Conservation (phyloP, 768 basidiomycete species). For the Tephrocybe sp. region DNA sequence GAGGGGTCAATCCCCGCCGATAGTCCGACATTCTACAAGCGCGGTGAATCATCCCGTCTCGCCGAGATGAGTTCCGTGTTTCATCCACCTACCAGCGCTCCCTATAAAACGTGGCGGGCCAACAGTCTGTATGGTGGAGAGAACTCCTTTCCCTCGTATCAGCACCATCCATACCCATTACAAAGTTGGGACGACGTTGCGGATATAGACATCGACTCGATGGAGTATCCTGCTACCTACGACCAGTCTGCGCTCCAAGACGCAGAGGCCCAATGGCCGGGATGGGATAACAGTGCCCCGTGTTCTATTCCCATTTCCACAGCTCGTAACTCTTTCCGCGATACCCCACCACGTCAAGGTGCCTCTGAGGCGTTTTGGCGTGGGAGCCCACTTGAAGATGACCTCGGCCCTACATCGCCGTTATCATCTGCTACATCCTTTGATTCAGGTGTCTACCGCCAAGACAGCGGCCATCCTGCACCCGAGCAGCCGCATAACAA, state of each 20-base stretch:
- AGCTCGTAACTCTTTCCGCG: conserved; percentile 13
- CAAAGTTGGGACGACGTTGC: conserved; percentile 9
- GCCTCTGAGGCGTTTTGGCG: conserved; percentile 6
- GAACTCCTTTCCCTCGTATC: conserved; percentile 2
- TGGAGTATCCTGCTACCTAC: not conserved
- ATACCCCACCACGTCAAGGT: conserved; percentile 6
- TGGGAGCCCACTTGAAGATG: conserved; percentile 11
- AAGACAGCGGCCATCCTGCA: not conserved
- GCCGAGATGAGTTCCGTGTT: conserved; percentile 16
- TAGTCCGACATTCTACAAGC: conserved; percentile 19
- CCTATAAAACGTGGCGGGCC: conserved; percentile 13
- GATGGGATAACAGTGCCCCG: conserved; percentile 8
- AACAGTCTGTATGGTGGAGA: not conserved
- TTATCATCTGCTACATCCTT: conserved; percentile 5
- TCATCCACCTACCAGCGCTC: conserved; percentile 10
- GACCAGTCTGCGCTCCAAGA: not conserved
- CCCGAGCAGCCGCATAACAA: conserved; percentile 6
- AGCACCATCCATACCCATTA: conserved; percentile 2
- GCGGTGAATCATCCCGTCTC: conserved; percentile 19
- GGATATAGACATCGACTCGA: conserved; percentile 6
- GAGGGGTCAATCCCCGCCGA: conserved; percentile 16
- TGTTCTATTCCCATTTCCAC: conserved; percentile 13
- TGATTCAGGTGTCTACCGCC: conserved; percentile 2
- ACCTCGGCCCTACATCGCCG: conserved; percentile 14
- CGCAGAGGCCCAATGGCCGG: conserved; percentile 6